phyloP scores from a whole-genome alignment of 2,329 filamentous ascomycete genomes.

The Aspergillus vadensis region DNA sequence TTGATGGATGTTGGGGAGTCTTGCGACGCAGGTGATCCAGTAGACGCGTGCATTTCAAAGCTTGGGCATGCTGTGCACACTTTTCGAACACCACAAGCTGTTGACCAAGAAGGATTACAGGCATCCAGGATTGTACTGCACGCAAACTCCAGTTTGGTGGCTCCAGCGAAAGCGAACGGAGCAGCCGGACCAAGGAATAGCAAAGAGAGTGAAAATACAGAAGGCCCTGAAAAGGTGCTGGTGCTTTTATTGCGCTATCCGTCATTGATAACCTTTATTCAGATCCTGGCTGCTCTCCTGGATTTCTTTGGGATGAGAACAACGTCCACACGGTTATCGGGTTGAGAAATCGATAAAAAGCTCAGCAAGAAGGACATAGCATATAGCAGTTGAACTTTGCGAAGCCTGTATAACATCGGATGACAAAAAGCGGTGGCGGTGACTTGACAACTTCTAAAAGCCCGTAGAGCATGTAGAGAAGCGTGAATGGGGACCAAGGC shows the following conservation, averaged over 20 bases:
- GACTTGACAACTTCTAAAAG: not conserved
- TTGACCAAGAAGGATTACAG: not conserved
- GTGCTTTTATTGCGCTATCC: not conserved
- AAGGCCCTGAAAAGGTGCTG: not conserved
- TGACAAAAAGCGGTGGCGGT: not conserved
- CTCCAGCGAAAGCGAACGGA: not conserved
- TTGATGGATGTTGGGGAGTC: not conserved
- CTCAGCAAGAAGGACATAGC: not conserved
- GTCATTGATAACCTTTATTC: not conserved
- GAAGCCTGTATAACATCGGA: not conserved
- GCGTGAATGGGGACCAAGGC: not conserved
- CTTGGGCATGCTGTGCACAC: not conserved
- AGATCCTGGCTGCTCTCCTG: not conserved
- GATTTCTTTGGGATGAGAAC: not conserved
- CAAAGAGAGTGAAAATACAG: not conserved
- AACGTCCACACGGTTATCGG: not conserved
- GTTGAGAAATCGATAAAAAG: not conserved
- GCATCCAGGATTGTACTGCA: not conserved
- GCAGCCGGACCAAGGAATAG: rapidly evolving
- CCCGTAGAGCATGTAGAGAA: not conserved
- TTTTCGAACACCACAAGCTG: not conserved
- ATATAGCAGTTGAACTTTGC: not conserved
- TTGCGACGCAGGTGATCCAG: not conserved
- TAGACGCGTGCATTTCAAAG: not conserved
- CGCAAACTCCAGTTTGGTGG: not conserved